A percentile compares a stretch with the other conserved stretches of the same genome.
phyloP scores from a whole-genome alignment of 2,329 filamentous ascomycete species.

The Magnaporthiopsis poae region DNA sequence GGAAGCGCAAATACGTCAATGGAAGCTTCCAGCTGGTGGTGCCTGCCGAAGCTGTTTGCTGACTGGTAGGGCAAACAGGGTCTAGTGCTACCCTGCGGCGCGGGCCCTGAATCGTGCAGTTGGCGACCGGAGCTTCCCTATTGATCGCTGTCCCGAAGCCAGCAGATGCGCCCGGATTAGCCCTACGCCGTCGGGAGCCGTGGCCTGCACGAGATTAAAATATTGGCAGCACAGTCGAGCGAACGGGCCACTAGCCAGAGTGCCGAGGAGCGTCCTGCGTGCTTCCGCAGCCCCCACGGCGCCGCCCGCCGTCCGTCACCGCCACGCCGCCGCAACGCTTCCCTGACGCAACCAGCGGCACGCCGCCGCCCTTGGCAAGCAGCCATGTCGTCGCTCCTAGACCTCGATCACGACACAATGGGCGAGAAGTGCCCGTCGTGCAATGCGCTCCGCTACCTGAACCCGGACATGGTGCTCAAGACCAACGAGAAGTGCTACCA shows the following conservation, averaged over 20 bases:
- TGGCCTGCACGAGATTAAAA: background rate
- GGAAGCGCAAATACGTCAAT: background rate
- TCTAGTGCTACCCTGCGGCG: too few relatives aligned
- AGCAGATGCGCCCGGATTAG: too few relatives aligned
- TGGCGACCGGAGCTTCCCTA: background rate
- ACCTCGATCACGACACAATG: constrained; percentile 10
- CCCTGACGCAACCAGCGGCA: constrained; percentile 10
- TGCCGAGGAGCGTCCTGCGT: background rate
- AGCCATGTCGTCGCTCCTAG: background rate
- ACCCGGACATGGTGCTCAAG: constrained; percentile 84
- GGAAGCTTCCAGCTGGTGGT: background rate
- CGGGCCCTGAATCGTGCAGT: background rate
- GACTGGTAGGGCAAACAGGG: background rate
- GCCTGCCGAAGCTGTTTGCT: background rate
- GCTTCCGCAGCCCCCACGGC: background rate
- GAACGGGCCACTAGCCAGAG: background rate
- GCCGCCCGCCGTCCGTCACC: constrained; percentile 1
- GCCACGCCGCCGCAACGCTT: constrained; percentile 1
- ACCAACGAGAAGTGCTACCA: constrained; percentile 99
- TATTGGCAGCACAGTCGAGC: background rate
- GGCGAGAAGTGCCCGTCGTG: constrained; percentile 85
- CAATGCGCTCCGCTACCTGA: constrained; percentile 93
- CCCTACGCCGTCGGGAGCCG: background rate
- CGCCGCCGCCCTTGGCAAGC: constrained; percentile 1
- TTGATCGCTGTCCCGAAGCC: background rate